Evolutionary conservation across 2,329 filamentous ascomycete species (phyloP).

Genomic region (Xylaria sp.): DNA sequence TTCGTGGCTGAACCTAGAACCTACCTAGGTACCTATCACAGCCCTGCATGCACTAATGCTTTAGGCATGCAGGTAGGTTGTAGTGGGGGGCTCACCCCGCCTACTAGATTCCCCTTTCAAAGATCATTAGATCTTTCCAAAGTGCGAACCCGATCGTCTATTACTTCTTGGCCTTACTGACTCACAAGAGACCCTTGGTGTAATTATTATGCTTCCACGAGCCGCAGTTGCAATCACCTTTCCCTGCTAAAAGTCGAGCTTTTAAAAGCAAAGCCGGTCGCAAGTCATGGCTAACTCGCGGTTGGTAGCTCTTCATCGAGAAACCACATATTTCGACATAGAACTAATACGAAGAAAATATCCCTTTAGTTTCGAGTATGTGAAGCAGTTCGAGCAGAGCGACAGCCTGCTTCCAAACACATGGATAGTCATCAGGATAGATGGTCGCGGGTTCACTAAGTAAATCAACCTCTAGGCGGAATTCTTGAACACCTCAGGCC

Average conservation of each 20-base stretch:
- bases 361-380: slow-evolving; percentile 84
- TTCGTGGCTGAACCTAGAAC: too few species aligned
- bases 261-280: not conserved
- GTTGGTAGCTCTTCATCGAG: slow-evolving; percentile 49
- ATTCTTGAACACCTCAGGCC: not conserved
- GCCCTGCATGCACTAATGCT: not conserved
- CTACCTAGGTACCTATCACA: not conserved
- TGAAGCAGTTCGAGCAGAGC: slow-evolving; percentile 86
- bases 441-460: slow-evolving; percentile 96
- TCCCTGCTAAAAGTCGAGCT: not conserved
- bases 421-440: slow-evolving; percentile 94
- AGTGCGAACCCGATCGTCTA: too few species aligned
- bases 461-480: slow-evolving; percentile 54
- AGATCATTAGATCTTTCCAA: too few species aligned
- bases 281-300: slow-evolving; percentile 66
- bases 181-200: not conserved
- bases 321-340: not conserved
- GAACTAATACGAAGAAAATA: slow-evolving; percentile 38
- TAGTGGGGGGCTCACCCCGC: slow-evolving; percentile 12
- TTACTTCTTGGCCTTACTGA: not conserved
- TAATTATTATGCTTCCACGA: not conserved
- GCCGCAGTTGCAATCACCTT: not conserved
- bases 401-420: slow-evolving; percentile 88
- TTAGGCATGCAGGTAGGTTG: not conserved
- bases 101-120: too few species aligned